These are phyloP conservation scores for Trichoderma cornu-damae DNA, from an alignment of 2,329 filamentous ascomycete genomes.

Conservation along the genomic window DNA sequence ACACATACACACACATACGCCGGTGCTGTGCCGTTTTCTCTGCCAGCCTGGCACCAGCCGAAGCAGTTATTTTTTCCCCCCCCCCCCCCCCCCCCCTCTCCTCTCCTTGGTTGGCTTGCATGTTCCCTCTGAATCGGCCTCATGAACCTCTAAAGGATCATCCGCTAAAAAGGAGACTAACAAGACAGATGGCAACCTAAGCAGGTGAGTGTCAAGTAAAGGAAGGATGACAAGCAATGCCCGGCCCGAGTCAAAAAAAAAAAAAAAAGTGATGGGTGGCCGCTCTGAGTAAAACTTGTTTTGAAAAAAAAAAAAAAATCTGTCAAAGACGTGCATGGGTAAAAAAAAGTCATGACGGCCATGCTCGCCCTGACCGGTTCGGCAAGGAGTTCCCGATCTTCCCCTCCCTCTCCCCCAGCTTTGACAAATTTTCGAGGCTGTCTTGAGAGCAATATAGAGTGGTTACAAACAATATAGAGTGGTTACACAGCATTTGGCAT, in stretches of 20 bases:
- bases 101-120: neutral
- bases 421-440: neutral
- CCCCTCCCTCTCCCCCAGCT: neutral
- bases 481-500: slow-evolving; percentile 14
- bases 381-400: slow-evolving; percentile 14
- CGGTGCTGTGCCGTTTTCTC: neutral
- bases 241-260: neutral
- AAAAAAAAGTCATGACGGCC: neutral
- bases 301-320: neutral
- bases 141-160: slow-evolving; percentile 6
- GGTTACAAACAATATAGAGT: neutral
- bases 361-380: neutral
- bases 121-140: slow-evolving; percentile 1
- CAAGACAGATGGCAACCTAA: neutral
- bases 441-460: neutral
- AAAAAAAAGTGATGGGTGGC: neutral
- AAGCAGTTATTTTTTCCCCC: neutral
- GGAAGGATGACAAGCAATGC: neutral
- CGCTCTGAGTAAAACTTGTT: neutral
- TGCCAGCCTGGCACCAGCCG: neutral
- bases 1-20: neutral
- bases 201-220: neutral
- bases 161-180: slow-evolving; percentile 10
- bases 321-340: neutral
- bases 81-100: too few relatives aligned